Conservation (phyloP, 1,284 basidiomycete genomes). For the Apiotrichum gracile region DNA sequence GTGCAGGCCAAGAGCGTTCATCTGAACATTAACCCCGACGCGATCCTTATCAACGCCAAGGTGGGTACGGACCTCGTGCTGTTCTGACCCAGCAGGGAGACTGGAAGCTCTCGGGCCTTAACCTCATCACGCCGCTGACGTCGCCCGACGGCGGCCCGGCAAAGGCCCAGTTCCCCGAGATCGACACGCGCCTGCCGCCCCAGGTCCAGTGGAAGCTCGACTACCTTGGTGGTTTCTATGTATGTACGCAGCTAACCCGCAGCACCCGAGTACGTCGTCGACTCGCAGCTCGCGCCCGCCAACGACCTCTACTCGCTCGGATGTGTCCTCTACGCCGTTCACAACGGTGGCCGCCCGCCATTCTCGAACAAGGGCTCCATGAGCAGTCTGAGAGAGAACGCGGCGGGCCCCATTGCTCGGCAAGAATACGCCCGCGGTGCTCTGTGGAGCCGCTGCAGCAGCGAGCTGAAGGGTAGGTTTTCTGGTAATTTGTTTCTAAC, state of each 20-base stretch:
- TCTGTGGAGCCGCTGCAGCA: conserved; percentile 39
- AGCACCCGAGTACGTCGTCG: conserved; percentile 94
- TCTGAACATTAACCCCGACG: conserved; percentile 79
- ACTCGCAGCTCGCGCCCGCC: conserved; percentile 74
- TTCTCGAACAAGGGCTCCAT: conserved; percentile 84
- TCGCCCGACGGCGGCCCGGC: conserved; percentile 65
- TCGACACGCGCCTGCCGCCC: conserved; percentile 70
- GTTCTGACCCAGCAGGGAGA: conserved; percentile 62
- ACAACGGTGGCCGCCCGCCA: conserved; percentile 79
- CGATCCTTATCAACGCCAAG: conserved; percentile 75
- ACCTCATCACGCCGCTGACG: conserved; percentile 73
- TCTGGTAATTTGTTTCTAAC: neutral
- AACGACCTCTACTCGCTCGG: conserved; percentile 96
- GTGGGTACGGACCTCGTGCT: conserved; percentile 51
- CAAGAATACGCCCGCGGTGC: conserved; percentile 37
- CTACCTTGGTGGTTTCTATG: conserved; percentile 64
- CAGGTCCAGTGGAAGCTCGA: conserved; percentile 90
- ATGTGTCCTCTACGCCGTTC: conserved; percentile 81
- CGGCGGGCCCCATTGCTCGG: conserved; percentile 53
- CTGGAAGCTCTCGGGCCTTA: conserved; percentile 93
- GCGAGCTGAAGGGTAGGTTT: conserved; percentile 39
- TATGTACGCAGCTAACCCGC: conserved; percentile 23
- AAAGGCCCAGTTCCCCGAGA: conserved; percentile 82
- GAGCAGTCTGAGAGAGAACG: conserved; percentile 69
- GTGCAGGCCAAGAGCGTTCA: conserved; percentile 86